These are phyloP conservation scores for Rhodocollybia butyracea DNA, from an alignment of 768 basidiomycete species.

Conservation along the genomic window DNA sequence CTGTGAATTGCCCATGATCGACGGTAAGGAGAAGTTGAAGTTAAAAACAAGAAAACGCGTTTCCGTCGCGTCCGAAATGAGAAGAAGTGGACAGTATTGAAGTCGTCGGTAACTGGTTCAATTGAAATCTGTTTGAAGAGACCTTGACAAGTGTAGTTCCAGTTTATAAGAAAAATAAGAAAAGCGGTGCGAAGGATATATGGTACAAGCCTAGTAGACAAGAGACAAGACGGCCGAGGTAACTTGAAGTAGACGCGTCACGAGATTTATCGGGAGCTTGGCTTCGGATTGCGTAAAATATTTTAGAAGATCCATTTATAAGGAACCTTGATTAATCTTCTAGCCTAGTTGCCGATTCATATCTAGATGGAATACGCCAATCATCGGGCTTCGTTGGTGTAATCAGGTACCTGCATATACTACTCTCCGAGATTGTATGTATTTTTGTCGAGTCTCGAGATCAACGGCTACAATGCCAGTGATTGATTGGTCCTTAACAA, in stretches of 20 bases:
- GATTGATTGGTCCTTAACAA: too few species aligned
- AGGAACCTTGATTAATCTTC: background rate
- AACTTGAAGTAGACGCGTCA: background rate
- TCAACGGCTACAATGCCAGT: too few species aligned
- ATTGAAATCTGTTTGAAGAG: slow-evolving; percentile 1
- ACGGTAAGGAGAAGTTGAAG: background rate
- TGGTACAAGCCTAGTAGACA: slow-evolving; percentile 25
- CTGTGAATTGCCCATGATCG: slow-evolving; percentile 10
- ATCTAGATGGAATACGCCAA: slow-evolving; percentile 5
- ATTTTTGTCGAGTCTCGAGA: background rate
- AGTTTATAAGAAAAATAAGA: slow-evolving; percentile 20
- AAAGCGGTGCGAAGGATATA: slow-evolving; percentile 27
- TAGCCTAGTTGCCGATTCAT: background rate
- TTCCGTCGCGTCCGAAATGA: background rate
- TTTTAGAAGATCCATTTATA: background rate
- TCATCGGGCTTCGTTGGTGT: background rate
- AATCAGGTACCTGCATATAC: background rate
- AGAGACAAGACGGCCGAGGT: slow-evolving; percentile 2
- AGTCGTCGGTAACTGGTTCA: background rate
- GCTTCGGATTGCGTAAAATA: too few species aligned
- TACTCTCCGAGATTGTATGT: background rate
- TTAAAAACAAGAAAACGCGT: background rate
- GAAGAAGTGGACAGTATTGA: background rate
- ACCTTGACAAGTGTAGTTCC: background rate
- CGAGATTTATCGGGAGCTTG: too few species aligned